Percentiles rank a stretch among this genome's conserved stretches.
Evolutionary conservation across 2,329 filamentous ascomycete species (phyloP).

Genomic region (Aspergillus sp.): DNA sequence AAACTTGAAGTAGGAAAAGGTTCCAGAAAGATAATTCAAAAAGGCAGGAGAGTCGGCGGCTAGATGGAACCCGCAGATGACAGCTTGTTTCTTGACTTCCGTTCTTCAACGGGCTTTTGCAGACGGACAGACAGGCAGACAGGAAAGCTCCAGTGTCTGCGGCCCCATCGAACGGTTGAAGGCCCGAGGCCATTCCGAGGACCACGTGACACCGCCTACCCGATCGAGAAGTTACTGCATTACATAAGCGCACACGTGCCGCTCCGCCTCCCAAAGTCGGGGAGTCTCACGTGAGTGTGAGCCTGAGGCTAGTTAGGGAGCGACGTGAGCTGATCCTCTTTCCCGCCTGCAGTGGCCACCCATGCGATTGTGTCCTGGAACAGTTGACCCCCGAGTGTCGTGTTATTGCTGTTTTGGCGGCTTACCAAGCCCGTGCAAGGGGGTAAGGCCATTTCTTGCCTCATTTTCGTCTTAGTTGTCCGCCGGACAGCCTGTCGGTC

Average conservation of each 20-base stretch:
- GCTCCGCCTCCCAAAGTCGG: neutral
- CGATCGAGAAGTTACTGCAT: neutral
- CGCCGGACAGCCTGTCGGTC: slow-evolving; percentile 28
- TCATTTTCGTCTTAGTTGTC: slow-evolving; percentile 20
- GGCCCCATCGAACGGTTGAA: neutral
- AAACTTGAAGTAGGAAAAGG: neutral
- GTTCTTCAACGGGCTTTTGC: neutral
- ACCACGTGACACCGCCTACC: slow-evolving; percentile 18
- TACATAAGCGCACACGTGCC: slow-evolving; percentile 13
- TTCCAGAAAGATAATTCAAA: neutral
- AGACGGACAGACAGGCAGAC: neutral
- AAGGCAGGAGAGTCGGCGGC: neutral
- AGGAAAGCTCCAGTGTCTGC: neutral
- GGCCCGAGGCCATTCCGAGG: neutral
- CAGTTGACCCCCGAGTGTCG: slow-evolving; percentile 20
- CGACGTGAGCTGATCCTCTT: slow-evolving; percentile 23
- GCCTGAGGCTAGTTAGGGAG: slow-evolving; percentile 18
- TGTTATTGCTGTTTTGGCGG: slow-evolving; percentile 25
- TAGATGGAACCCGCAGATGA: neutral
- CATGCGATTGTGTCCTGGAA: slow-evolving; percentile 27
- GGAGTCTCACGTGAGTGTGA: slow-evolving; percentile 14
- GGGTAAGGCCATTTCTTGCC: slow-evolving; percentile 30
- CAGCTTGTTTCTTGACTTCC: slow-evolving; percentile 1
- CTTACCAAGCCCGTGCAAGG: slow-evolving; percentile 30
- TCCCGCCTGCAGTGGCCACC: slow-evolving; percentile 22